phyloP scores from a whole-genome alignment of 805 yeast species.

The Candida orba region DNA sequence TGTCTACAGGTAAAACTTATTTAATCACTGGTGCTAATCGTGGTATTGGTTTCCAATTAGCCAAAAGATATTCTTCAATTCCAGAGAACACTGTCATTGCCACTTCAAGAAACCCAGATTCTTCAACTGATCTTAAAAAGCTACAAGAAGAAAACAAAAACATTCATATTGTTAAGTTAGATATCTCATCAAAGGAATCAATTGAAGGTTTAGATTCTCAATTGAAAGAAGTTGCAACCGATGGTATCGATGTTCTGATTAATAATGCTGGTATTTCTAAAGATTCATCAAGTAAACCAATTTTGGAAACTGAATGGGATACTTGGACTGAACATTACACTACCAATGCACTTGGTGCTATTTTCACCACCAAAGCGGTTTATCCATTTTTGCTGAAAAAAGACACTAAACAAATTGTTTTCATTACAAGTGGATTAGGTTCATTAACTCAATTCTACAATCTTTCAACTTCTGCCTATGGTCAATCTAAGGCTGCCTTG shows the following conservation, averaged over 20 bases:
- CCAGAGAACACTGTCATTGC: slow-evolving; percentile 1
- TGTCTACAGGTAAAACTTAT: neutral
- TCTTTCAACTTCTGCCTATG: slow-evolving; percentile 16
- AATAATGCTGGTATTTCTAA: slow-evolving; percentile 13
- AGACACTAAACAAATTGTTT: slow-evolving; percentile 16
- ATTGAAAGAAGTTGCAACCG: slow-evolving; percentile 2
- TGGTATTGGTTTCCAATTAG: slow-evolving; percentile 7
- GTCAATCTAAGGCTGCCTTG: slow-evolving; percentile 29
- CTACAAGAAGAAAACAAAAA: slow-evolving; percentile 2
- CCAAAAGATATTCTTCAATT: neutral
- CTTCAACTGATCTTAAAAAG: neutral
- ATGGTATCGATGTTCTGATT: slow-evolving; percentile 12
- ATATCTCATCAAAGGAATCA: slow-evolving; percentile 9
- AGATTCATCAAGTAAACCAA: neutral
- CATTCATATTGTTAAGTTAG: slow-evolving; percentile 8
- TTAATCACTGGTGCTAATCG: slow-evolving; percentile 7
- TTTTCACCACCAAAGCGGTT: slow-evolving; percentile 3
- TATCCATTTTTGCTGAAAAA: slow-evolving; percentile 15
- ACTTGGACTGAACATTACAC: neutral
- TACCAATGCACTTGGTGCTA: slow-evolving; percentile 9
- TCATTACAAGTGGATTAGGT: slow-evolving; percentile 19
- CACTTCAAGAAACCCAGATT: neutral
- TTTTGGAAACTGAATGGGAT: neutral
- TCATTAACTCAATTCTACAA: slow-evolving; percentile 14
- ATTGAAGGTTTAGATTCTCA: slow-evolving; percentile 4